A percentile compares a stretch with the other conserved stretches of the same genome.
Conservation (phyloP, 1,284 basidiomycete species). For the Pulveroboletus ridleyi region DNA sequence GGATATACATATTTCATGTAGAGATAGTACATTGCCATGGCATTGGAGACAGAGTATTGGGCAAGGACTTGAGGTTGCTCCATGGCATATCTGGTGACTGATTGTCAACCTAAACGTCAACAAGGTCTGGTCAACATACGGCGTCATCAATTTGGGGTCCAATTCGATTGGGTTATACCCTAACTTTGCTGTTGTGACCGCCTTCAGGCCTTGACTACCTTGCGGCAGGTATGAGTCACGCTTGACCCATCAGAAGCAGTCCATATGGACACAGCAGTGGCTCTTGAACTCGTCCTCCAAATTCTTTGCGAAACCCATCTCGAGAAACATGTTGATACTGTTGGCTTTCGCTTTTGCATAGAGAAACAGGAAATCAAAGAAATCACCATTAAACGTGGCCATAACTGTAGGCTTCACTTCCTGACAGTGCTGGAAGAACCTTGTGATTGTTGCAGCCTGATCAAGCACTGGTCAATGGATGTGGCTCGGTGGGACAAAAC, state of each 20-base stretch:
- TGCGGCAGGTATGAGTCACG: constrained; percentile 99
- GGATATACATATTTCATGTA: constrained; percentile 99
- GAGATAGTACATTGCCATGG: constrained; percentile 98
- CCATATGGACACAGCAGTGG: constrained; percentile 96
- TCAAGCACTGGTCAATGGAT: constrained; percentile 3
- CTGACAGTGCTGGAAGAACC: constrained; percentile 95
- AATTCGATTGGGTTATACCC: constrained; percentile 98
- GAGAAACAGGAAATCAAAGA: constrained; percentile 99
- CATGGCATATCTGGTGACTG: constrained; percentile 82
- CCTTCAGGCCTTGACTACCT: constrained; percentile 98
- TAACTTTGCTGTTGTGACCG: constrained; percentile 96
- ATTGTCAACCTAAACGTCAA: constrained; percentile 7
- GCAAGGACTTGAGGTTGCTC: constrained; percentile 97
- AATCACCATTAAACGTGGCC: constrained; percentile 99
- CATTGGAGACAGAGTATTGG: constrained; percentile 99
- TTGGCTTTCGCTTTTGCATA: constrained; percentile 87
- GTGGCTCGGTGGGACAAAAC: neutral
- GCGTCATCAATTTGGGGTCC: constrained; percentile 99
- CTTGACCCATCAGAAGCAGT: constrained; percentile 99
- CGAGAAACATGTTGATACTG: constrained; percentile 96
- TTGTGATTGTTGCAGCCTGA: constrained; percentile 78
- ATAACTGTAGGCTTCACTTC: constrained; percentile 96
- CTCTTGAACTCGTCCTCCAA: constrained; percentile 97
- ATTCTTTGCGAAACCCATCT: constrained; percentile 94
- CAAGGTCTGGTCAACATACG: constrained; percentile 58